phyloP scores from a whole-genome alignment of 176 grass and related monocot species.

The Chrysopogon serrulatus region DNA sequence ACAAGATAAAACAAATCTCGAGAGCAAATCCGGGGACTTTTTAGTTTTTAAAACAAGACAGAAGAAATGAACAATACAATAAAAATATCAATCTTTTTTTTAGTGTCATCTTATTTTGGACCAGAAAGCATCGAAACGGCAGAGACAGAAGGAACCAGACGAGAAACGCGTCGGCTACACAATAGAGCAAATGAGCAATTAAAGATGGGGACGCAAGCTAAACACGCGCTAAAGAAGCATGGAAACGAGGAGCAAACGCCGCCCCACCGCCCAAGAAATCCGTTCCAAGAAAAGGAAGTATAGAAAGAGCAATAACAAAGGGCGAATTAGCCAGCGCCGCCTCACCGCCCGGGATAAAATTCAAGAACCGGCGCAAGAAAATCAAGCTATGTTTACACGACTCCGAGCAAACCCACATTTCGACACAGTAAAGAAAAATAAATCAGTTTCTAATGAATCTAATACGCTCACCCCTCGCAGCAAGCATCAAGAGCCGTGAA shows the following conservation, averaged over 20 bases:
- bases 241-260: background rate
- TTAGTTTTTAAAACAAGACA: background rate
- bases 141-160: no score
- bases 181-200: conserved; percentile 1
- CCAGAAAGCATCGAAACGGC: background rate
- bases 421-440: background rate
- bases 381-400: background rate
- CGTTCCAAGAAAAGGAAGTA: no score
- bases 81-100: background rate
- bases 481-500: background rate
- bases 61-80: background rate
- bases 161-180: background rate
- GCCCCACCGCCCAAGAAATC: background rate
- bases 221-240: background rate
- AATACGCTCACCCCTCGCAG: background rate
- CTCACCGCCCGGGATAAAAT: background rate
- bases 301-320: no score
- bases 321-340: no score
- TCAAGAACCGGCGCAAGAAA: background rate
- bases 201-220: background rate
- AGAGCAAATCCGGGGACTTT: background rate
- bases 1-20: no score
- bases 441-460: conserved; percentile 12
- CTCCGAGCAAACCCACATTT: background rate
- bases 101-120: background rate